Evolutionary conservation across 2,329 filamentous ascomycete species (phyloP).

Genomic region (Sclerotinia minor): DNA sequence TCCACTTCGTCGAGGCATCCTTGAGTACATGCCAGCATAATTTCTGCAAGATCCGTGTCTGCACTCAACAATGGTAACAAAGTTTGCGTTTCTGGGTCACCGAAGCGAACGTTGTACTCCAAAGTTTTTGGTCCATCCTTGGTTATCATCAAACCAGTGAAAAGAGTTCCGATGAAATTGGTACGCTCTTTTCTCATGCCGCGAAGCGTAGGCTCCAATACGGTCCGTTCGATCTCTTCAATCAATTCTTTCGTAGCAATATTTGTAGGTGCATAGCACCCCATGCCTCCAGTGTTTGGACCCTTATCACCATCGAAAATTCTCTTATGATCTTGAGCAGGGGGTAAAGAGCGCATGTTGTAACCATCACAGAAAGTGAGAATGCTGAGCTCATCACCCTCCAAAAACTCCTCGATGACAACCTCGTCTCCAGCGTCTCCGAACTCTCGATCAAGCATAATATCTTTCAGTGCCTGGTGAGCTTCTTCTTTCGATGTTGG

Average conservation of each 20-base stretch:
- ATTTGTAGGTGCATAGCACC: slow-evolving; percentile 89
- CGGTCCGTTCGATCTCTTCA: slow-evolving; percentile 72
- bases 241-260: slow-evolving; percentile 73
- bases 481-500: slow-evolving; percentile 73
- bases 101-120: slow-evolving; percentile 92
- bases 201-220: slow-evolving; percentile 85
- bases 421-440: slow-evolving; percentile 85
- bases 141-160: slow-evolving; percentile 94
- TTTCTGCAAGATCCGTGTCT: slow-evolving; percentile 80
- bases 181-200: slow-evolving; percentile 82
- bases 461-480: slow-evolving; percentile 75
- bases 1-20: slow-evolving; percentile 70
- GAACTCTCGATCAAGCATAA: slow-evolving; percentile 88
- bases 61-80: slow-evolving; percentile 74
- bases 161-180: slow-evolving; percentile 73
- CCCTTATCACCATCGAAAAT: slow-evolving; percentile 88
- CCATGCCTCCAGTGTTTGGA: slow-evolving; percentile 96
- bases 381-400: slow-evolving; percentile 89
- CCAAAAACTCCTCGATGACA: slow-evolving; percentile 91
- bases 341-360: slow-evolving; percentile 77
- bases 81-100: slow-evolving; percentile 89
- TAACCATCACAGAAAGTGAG: slow-evolving; percentile 90
- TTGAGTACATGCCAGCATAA: slow-evolving; percentile 83
- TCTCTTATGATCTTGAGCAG: slow-evolving; percentile 95
- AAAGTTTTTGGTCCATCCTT: slow-evolving; percentile 76